These are phyloP conservation scores for Alternaria ethzedia DNA, from an alignment of 2,329 filamentous ascomycete species.

Conservation along the genomic window DNA sequence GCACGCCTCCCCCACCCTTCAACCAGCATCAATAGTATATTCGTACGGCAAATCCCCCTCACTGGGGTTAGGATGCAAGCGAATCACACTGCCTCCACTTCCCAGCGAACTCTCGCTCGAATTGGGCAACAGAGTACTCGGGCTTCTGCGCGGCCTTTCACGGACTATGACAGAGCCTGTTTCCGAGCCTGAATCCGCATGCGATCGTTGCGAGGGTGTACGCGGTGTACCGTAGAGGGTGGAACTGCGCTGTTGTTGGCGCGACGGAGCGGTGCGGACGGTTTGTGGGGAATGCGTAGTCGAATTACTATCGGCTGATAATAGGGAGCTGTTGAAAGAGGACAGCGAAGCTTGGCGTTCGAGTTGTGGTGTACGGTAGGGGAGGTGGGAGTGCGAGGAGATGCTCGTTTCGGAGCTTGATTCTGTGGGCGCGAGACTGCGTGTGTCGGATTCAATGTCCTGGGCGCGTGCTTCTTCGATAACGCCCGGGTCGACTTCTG, in stretches of 20 bases:
- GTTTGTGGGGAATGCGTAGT: constrained; percentile 35
- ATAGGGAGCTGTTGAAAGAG: constrained; percentile 20
- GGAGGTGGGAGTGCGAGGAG: constrained; percentile 32
- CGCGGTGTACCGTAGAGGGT: constrained; percentile 31
- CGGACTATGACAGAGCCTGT: constrained; percentile 34
- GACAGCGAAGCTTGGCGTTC: constrained; percentile 28
- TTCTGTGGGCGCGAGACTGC: constrained; percentile 43
- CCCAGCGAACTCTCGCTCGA: constrained; percentile 40
- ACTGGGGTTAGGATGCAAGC: constrained; percentile 32
- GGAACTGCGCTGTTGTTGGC: constrained; percentile 28
- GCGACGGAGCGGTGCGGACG: constrained; percentile 37
- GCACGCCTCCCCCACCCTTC: neutral
- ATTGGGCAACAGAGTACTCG: constrained; percentile 38
- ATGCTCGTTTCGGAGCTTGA: constrained; percentile 21
- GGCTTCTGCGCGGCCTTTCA: constrained; percentile 28
- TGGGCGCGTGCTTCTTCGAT: constrained; percentile 53
- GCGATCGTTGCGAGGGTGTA: constrained; percentile 33
- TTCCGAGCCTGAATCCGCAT: constrained; percentile 24
- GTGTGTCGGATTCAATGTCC: constrained; percentile 34
- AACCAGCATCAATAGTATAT: constrained; percentile 25
- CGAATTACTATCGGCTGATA: constrained; percentile 16
- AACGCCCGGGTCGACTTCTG: constrained; percentile 62
- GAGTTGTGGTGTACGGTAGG: constrained; percentile 38
- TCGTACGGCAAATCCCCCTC: constrained; percentile 44
- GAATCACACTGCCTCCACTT: constrained; percentile 31